Percentiles rank a stretch among this genome's conserved stretches.
These are phyloP conservation scores for Alisma plantagoaquatica DNA, from an alignment of 106 monocot genomes.

Conservation along the genomic window DNA sequence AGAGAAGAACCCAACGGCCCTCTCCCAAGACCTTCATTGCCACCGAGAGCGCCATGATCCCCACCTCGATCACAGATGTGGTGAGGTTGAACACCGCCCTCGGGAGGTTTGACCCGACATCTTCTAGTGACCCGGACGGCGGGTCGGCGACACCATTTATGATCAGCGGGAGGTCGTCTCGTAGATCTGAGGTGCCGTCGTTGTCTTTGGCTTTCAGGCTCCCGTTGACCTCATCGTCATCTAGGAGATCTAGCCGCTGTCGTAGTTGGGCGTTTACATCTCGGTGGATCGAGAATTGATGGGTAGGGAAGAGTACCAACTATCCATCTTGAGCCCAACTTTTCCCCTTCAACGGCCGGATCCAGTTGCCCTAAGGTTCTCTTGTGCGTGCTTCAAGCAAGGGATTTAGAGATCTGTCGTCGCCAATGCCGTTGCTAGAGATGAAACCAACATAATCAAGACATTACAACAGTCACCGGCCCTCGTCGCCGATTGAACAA, in stretches of 20 bases:
- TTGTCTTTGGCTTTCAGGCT: background rate
- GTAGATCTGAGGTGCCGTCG: no score
- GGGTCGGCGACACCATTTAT: background rate
- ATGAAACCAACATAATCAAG: background rate
- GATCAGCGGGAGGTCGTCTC: slow-evolving; percentile 3
- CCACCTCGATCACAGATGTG: slow-evolving; percentile 78
- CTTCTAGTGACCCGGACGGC: background rate
- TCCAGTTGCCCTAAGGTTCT: no score
- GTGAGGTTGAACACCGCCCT: slow-evolving; percentile 85
- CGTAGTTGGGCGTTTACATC: no score
- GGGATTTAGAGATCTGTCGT: background rate
- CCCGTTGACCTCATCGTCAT: no score
- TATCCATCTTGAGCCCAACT: background rate
- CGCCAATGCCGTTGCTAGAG: background rate
- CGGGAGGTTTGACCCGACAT: slow-evolving; percentile 35
- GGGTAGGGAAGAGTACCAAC: background rate
- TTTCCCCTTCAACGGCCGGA: no score
- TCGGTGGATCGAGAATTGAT: background rate
- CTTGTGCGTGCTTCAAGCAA: background rate
- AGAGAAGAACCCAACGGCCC: slow-evolving; percentile 46
- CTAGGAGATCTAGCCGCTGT: no score
- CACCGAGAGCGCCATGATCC: slow-evolving; percentile 87
- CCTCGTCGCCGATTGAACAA: background rate
- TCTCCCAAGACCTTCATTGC: slow-evolving; percentile 81
- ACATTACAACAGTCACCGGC: no score